Evolutionary conservation across 2,329 filamentous ascomycete genomes (phyloP).

Genomic region (Apiospora hydei): DNA sequence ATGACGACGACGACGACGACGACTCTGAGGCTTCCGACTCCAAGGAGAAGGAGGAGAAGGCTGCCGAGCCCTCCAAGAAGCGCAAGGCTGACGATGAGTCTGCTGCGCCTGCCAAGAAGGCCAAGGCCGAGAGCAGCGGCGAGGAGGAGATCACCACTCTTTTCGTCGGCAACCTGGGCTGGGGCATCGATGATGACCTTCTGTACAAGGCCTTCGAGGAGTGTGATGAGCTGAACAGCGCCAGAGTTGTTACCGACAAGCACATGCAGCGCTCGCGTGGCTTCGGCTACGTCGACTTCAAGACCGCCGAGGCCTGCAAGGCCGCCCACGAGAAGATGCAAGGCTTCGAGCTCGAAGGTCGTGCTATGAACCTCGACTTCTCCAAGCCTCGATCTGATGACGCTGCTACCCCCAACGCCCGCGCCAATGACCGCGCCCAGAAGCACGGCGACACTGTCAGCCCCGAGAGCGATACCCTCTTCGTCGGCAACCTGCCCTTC

Average conservation of each 20-base stretch:
- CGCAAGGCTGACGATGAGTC: conserved; percentile 68
- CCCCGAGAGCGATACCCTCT: conserved; percentile 85
- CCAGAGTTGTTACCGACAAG: conserved; percentile 85
- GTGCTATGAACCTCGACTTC: conserved; percentile 80
- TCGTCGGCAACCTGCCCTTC: conserved; percentile 91
- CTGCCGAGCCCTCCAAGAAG: conserved; percentile 62
- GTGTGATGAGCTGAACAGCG: conserved; percentile 75
- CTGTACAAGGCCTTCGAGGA: conserved; percentile 82
- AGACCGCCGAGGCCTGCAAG: conserved; percentile 69
- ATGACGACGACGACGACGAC: conserved; percentile 42
- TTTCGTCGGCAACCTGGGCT: conserved; percentile 90
- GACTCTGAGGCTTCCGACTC: conserved; percentile 43
- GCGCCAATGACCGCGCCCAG: conserved; percentile 69
- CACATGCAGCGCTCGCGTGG: conserved; percentile 84
- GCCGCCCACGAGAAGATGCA: conserved; percentile 80
- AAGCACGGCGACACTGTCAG: conserved; percentile 82
- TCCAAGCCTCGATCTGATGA: conserved; percentile 69
- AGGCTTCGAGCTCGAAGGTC: conserved; percentile 76
- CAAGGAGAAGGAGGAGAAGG: conserved; percentile 51
- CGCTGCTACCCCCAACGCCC: conserved; percentile 57
- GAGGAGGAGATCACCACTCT: conserved; percentile 66
- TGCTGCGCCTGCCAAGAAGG: conserved; percentile 67
- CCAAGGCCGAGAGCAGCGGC: conserved; percentile 63
- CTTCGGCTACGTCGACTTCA: conserved; percentile 93
- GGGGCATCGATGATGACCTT: conserved; percentile 86